Evolutionary conservation across 2,329 filamentous ascomycete genomes (phyloP).

Genomic region (Hypoxylon sp.): DNA sequence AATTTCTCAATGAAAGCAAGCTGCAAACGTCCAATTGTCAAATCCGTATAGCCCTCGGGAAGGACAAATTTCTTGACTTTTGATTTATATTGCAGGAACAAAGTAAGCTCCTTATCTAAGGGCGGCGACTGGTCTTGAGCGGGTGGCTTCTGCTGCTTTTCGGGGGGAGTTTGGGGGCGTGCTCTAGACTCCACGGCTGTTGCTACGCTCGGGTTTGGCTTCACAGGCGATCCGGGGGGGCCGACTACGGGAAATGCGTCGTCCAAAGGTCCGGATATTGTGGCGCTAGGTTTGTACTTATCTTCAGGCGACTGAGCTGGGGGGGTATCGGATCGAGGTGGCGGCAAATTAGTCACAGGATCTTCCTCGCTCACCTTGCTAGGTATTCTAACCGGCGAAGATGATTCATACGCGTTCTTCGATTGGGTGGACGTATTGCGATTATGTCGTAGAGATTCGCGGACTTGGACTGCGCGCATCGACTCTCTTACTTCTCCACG

Average conservation of each 20-base stretch:
- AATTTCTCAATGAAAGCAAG: conserved; percentile 99
- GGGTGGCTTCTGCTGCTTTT: conserved; percentile 66
- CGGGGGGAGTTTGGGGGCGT: conserved; percentile 54
- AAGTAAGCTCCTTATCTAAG: conserved; percentile 84
- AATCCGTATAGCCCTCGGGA: conserved; percentile 82
- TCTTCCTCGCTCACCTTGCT: conserved; percentile 73
- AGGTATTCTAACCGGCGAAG: conserved; percentile 68
- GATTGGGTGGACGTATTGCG: conserved; percentile 61
- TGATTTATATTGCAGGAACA: conserved; percentile 96
- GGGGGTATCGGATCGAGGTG: conserved; percentile 56
- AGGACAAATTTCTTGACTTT: conserved; percentile 97
- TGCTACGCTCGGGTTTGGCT: conserved; percentile 40
- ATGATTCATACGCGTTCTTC: conserved; percentile 64
- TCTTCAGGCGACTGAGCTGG: conserved; percentile 73
- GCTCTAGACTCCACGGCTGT: conserved; percentile 40
- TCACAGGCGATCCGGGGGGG: conserved; percentile 48
- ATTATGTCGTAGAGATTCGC: conserved; percentile 63
- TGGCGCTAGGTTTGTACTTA: conserved; percentile 69
- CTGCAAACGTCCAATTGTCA: conserved; percentile 89
- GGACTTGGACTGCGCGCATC: conserved; percentile 73
- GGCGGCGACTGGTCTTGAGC: conserved; percentile 75
- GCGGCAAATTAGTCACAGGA: conserved; percentile 46
- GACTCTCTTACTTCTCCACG: conserved; percentile 84
- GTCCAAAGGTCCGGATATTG: conserved; percentile 67
- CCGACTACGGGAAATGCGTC: conserved; percentile 58